A percentile compares a stretch with the other conserved stretches of the same genome.
phyloP scores from a whole-genome alignment of 352 stramenopile genomes.

The Pythium sp. region DNA sequence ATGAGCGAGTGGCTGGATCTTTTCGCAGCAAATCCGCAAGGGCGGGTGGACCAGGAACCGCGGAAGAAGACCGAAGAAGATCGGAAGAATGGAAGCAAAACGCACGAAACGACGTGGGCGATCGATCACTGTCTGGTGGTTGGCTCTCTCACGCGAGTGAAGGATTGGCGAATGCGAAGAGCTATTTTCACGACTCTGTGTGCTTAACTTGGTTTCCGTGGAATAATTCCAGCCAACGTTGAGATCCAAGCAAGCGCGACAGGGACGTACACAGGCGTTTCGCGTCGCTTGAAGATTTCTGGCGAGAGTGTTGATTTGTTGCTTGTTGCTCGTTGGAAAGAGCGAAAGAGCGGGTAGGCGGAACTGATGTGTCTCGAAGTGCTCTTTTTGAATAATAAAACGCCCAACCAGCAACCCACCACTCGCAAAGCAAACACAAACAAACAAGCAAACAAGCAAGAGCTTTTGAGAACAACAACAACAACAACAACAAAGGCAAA shows the following conservation, averaged over 20 bases:
- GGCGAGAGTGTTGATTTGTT: neutral
- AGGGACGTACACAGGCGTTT: neutral
- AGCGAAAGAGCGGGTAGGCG: too few relatives aligned
- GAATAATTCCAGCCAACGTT: neutral
- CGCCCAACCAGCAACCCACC: too few relatives aligned
- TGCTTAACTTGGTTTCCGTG: neutral
- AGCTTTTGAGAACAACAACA: too few relatives aligned
- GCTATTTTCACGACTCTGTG: too few relatives aligned
- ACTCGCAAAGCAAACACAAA: neutral
- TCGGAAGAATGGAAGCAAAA: neutral
- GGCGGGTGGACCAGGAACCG: neutral
- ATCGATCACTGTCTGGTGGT: too few relatives aligned
- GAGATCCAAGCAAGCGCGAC: neutral
- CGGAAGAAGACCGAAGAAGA: neutral
- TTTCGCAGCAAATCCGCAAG: neutral
- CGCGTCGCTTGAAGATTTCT: neutral
- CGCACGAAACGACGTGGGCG: neutral
- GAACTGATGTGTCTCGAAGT: neutral
- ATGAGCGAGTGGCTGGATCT: neutral
- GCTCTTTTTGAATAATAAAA: constrained; percentile 12
- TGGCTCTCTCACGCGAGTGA: too few relatives aligned
- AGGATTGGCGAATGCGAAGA: too few relatives aligned
- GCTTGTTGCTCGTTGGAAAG: too few relatives aligned
- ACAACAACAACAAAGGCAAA: too few relatives aligned
- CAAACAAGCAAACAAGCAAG: neutral